Conservation (phyloP, 768 basidiomycete species). For the Asterophora lycoperdoides region DNA sequence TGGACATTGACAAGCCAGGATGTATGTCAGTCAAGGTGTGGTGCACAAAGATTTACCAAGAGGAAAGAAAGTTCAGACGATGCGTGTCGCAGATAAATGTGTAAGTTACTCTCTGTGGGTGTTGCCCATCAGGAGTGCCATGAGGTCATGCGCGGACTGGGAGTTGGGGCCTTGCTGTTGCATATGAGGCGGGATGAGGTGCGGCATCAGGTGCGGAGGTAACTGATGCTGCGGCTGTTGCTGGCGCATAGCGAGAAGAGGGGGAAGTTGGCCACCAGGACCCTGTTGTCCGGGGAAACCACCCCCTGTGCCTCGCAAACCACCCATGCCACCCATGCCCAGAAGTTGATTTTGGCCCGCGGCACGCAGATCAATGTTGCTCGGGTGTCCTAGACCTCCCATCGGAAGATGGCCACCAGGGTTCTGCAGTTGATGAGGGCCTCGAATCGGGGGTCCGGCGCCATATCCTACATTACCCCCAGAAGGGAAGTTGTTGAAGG, state of each 20-base stretch:
- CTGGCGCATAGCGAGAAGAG: slow-evolving; percentile 46
- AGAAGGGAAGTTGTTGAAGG: slow-evolving; percentile 51
- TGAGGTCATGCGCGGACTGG: slow-evolving; percentile 68
- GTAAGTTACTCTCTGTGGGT: slow-evolving; percentile 52
- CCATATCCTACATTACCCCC: slow-evolving; percentile 42
- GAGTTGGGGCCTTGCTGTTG: slow-evolving; percentile 57
- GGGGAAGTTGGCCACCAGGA: slow-evolving; percentile 36
- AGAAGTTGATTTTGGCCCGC: slow-evolving; percentile 49
- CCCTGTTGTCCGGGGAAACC: slow-evolving; percentile 49
- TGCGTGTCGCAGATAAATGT: neutral
- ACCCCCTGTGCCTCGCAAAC: slow-evolving; percentile 42
- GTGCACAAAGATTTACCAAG: slow-evolving; percentile 7
- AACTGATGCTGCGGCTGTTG: slow-evolving; percentile 54
- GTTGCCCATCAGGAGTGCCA: slow-evolving; percentile 81
- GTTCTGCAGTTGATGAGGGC: slow-evolving; percentile 50
- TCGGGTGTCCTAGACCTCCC: slow-evolving; percentile 49
- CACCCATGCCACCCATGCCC: slow-evolving; percentile 42
- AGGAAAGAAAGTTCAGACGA: slow-evolving; percentile 4
- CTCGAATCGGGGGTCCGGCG: slow-evolving; percentile 48
- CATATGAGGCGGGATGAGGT: slow-evolving; percentile 51
- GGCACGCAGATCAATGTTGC: slow-evolving; percentile 50
- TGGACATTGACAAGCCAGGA: slow-evolving; percentile 3
- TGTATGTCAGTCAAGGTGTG: slow-evolving; percentile 1
- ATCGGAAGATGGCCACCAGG: slow-evolving; percentile 44
- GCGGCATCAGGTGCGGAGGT: slow-evolving; percentile 49